phyloP scores from a whole-genome alignment of 352 stramenopile species.

The Phytophthora pluvialis region DNA sequence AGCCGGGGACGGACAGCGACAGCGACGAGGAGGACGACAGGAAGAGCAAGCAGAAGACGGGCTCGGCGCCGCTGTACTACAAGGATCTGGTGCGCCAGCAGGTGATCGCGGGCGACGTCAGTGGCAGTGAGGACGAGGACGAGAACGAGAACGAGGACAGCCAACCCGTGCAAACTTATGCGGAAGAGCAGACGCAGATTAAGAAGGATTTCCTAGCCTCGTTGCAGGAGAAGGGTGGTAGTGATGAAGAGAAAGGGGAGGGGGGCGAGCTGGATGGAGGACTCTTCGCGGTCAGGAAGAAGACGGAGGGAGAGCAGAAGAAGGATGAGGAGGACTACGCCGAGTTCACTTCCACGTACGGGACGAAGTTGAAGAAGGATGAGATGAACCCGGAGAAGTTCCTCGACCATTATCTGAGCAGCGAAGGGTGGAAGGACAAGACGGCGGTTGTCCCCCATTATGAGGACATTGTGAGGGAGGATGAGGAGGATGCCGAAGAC shows the following conservation, averaged over 20 bases:
- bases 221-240: conserved; percentile 42
- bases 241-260: conserved; percentile 61
- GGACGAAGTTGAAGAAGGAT: conserved; percentile 61
- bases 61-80: conserved; percentile 76
- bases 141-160: conserved; percentile 65
- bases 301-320: conserved; percentile 60
- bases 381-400: conserved; percentile 81
- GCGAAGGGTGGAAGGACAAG: conserved; percentile 88
- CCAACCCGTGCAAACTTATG: conserved; percentile 58
- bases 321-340: conserved; percentile 76
- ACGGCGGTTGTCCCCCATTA: conserved; percentile 66
- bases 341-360: conserved; percentile 70
- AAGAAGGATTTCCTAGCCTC: conserved; percentile 73
- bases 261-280: conserved; percentile 79
- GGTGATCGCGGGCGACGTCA: conserved; percentile 87
- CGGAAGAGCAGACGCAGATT: conserved; percentile 72
- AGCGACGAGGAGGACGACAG: conserved; percentile 33
- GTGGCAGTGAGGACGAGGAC: conserved; percentile 72
- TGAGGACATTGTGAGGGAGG: conserved; percentile 88
- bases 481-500: conserved; percentile 91
- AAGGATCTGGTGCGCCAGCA: conserved; percentile 97
- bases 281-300: conserved; percentile 77
- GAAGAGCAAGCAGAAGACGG: conserved; percentile 48
- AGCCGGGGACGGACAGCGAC: conserved; percentile 33
- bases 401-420: conserved; percentile 80